Evolutionary conservation across 441 rosid genomes (phyloP).

Genomic region (Codiaeum variegatum): DNA sequence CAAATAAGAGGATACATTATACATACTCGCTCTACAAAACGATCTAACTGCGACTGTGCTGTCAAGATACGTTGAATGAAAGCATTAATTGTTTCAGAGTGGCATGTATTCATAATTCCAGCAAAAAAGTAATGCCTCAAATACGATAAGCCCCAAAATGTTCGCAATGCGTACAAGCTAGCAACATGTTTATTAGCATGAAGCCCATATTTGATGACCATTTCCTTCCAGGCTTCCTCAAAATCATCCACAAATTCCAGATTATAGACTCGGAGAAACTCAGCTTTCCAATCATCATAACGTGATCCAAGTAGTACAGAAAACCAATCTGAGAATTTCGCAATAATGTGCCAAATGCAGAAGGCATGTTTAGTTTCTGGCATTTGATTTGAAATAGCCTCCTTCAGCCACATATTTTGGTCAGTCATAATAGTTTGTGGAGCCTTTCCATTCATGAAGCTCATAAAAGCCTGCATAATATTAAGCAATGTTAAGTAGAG

Average conservation of each 20-base stretch:
- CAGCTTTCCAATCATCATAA: constrained; percentile 56
- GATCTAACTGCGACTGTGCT: constrained; percentile 42
- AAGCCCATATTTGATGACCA: constrained; percentile 25
- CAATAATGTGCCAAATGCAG: constrained; percentile 52
- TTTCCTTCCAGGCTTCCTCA: constrained; percentile 28
- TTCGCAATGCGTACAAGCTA: constrained; percentile 22
- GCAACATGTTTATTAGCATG: constrained; percentile 23
- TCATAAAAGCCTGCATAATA: constrained; percentile 45
- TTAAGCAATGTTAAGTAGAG: constrained; percentile 6
- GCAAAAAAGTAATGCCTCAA: constrained; percentile 26
- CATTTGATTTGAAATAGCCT: constrained; percentile 47
- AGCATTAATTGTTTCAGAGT: constrained; percentile 21
- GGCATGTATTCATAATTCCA: constrained; percentile 18
- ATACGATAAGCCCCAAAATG: constrained; percentile 24
- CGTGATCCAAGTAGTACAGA: constrained; percentile 43
- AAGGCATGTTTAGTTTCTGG: constrained; percentile 54
- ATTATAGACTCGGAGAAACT: constrained; percentile 31
- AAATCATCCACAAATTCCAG: constrained; percentile 24
- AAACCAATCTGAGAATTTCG: constrained; percentile 59
- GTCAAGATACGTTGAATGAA: constrained; percentile 31
- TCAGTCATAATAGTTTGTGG: constrained; percentile 52
- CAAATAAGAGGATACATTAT: constrained; percentile 1
- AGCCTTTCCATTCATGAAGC: constrained; percentile 55
- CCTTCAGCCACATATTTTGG: constrained; percentile 62
- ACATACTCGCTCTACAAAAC: constrained; percentile 43